Conservation (phyloP, 768 basidiomycete species). For the Lactifluus volemus region DNA sequence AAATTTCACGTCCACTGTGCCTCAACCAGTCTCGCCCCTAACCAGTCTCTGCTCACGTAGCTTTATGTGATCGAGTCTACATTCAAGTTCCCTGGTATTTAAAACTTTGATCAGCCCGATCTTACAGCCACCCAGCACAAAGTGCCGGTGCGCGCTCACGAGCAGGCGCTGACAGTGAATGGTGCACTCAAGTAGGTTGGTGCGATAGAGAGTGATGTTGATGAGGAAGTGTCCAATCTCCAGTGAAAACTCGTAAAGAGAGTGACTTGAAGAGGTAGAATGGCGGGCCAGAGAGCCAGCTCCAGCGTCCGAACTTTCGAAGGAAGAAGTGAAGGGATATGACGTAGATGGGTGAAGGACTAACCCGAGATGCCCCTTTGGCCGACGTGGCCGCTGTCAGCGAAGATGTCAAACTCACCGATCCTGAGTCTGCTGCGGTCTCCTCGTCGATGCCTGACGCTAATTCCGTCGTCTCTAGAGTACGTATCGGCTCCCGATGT, state of each 20-base stretch:
- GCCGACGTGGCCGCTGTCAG: neutral
- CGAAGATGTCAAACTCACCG: neutral
- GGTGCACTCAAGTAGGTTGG: conserved; percentile 59
- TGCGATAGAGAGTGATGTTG: conserved; percentile 56
- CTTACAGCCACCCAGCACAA: conserved; percentile 56
- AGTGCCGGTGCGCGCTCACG: conserved; percentile 50
- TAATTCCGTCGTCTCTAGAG: neutral
- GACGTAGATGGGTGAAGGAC: neutral
- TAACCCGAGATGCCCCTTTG: neutral
- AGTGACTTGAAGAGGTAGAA: conserved; percentile 47
- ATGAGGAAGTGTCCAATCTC: conserved; percentile 39
- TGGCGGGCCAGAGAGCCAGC: neutral
- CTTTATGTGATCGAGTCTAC: conserved; percentile 3
- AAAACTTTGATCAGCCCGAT: conserved; percentile 18
- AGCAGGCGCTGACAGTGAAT: conserved; percentile 40
- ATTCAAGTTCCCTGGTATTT: conserved; percentile 5
- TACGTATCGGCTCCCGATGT: neutral
- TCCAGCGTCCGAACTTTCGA: neutral
- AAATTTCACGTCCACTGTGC: neutral
- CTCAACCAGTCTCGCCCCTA: neutral
- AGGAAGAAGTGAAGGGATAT: neutral
- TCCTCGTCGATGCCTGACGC: neutral
- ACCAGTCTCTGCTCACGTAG: conserved; percentile 4
- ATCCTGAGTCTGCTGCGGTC: neutral
- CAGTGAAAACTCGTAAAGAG: conserved; percentile 52